These are phyloP conservation scores for Phytophthora palmivora DNA, from an alignment of 352 stramenopile genomes.

Conservation along the genomic window DNA sequence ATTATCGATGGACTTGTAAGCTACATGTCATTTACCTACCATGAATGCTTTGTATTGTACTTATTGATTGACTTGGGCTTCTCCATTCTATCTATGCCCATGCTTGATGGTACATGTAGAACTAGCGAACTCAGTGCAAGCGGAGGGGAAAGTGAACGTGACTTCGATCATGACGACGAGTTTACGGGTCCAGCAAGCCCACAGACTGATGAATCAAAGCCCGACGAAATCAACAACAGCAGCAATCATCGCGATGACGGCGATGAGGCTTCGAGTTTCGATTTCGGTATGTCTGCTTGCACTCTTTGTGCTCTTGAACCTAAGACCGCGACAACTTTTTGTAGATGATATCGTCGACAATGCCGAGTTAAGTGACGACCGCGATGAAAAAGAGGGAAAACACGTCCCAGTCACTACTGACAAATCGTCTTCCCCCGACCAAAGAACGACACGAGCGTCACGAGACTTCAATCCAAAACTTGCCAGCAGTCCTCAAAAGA, in stretches of 20 bases:
- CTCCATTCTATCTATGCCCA: neutral
- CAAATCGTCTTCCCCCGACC: conserved; percentile 3
- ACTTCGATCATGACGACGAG: conserved; percentile 6
- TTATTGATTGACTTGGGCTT: conserved; percentile 20
- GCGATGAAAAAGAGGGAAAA: conserved; percentile 19
- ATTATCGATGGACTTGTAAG: conserved; percentile 76
- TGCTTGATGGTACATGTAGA: conserved; percentile 33
- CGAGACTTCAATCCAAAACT: neutral
- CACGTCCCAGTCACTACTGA: neutral
- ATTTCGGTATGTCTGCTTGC: conserved; percentile 50
- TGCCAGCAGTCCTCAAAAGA: conserved; percentile 7
- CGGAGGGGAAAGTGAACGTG: neutral
- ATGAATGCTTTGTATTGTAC: conserved; percentile 11
- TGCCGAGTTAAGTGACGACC: conserved; percentile 17
- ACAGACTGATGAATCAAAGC: conserved; percentile 1
- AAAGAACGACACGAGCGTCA: neutral
- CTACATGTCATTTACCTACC: conserved; percentile 24
- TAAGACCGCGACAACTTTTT: neutral
- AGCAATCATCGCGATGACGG: conserved; percentile 1
- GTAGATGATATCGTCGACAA: conserved; percentile 51
- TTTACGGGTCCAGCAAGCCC: neutral
- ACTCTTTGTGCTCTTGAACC: neutral
- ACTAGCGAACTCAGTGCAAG: conserved; percentile 38
- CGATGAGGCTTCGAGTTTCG: conserved; percentile 45
- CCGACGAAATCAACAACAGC: conserved; percentile 8